These are phyloP conservation scores for Hebeloma cylindrosporum DNA, from an alignment of 768 basidiomycete species.

Conservation along the genomic window DNA sequence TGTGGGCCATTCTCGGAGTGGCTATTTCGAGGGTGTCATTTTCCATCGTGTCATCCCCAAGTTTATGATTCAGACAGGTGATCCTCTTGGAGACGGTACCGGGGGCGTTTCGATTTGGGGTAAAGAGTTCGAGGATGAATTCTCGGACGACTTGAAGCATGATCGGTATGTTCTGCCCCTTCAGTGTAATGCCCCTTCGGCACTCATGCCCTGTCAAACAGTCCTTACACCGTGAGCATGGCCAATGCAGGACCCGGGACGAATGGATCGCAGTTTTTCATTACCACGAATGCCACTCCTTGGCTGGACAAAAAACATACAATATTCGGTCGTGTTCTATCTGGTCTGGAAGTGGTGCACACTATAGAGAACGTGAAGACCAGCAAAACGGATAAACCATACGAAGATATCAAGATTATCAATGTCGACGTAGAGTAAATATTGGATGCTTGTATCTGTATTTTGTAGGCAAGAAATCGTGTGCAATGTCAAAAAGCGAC, in stretches of 20 bases:
- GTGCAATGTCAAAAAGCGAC: slow-evolving; percentile 17
- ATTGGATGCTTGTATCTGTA: neutral
- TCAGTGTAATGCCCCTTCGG: slow-evolving; percentile 1
- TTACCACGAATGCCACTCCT: slow-evolving; percentile 91
- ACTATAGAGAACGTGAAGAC: slow-evolving; percentile 89
- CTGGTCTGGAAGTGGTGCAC: slow-evolving; percentile 88
- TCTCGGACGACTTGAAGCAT: slow-evolving; percentile 84
- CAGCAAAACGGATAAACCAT: slow-evolving; percentile 84
- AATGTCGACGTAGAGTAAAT: slow-evolving; percentile 71
- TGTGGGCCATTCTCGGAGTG: slow-evolving; percentile 84
- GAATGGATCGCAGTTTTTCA: slow-evolving; percentile 98
- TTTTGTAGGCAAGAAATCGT: too few relatives aligned
- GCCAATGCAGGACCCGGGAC: slow-evolving; percentile 88
- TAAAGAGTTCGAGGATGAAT: slow-evolving; percentile 89
- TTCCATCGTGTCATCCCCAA: slow-evolving; percentile 99
- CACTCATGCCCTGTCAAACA: slow-evolving; percentile 27
- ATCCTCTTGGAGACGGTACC: slow-evolving; percentile 93
- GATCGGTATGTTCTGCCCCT: slow-evolving; percentile 59
- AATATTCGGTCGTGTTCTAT: slow-evolving; percentile 87
- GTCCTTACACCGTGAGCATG: slow-evolving; percentile 96
- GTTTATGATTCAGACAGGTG: slow-evolving; percentile 98
- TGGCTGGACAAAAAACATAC: slow-evolving; percentile 94
- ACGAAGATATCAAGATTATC: slow-evolving; percentile 90
- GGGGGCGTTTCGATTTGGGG: slow-evolving; percentile 93
- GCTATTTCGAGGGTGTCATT: slow-evolving; percentile 90